Evolutionary conservation across 169 alveolate genomes (phyloP), one percentile per base, ranked within the genome.

Genomic region (Plasmodium inui): DNA sequence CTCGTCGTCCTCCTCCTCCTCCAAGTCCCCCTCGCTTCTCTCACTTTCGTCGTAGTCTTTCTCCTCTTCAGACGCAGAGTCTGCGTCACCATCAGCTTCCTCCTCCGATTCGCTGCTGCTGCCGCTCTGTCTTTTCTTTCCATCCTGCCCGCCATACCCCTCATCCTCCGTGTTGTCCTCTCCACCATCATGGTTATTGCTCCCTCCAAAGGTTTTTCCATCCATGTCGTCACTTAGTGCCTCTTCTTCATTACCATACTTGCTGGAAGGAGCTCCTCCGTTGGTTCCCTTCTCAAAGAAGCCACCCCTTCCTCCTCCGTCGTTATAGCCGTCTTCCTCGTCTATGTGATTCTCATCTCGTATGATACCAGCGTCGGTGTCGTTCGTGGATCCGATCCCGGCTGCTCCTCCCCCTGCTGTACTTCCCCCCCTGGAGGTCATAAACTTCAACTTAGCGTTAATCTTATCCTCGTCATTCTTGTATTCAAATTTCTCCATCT

Each of bases 21-120:
- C 71, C 14, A 7, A 2, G 14, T 71, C 84, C 22, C 79, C 93
- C 10, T 94, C 97, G 19, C 85, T 97, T 28, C 89, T 80, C 44
- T 92, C 97, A 46, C 95, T 98, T 4, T 97, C 98, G 55, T 93
- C 97, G 7, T 96, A 96, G 55, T 96, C 97, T 17, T 70, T 92
- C 2, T 55, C 91, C 82, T 92, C 95, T 76, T 89, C 95, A 73
- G 91, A 82, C 57, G 82, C 93, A 0, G 85, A 80, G 34, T 92
- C 91, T 32, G 79, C 80, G 19, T 92, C 97, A 83, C 73, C 81
- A 83, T 84, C 85, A 4, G 78, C 76, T 34, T 83, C 95, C 57
- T 72, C 71, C 17, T 2, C 76, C 5, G 39, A 22, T 0, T 22
- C 76, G 39, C 76, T 67, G 6, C 14, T 50, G 61, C 55, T 12